Conservation (phyloP, 108 stramenopile genomes). For the Cyclotella kingstonii region DNA sequence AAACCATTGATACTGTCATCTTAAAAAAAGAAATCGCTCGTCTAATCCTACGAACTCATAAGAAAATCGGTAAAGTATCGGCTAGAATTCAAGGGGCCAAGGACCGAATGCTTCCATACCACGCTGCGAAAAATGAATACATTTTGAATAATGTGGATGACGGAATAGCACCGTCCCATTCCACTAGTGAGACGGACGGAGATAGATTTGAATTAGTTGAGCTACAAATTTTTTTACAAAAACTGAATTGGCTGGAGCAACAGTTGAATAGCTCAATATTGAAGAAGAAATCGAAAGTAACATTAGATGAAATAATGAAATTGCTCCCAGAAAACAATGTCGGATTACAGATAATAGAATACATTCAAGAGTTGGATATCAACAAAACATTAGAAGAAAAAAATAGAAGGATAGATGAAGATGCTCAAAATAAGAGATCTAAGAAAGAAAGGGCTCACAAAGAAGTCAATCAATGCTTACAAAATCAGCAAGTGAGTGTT, state of each 20-base stretch:
- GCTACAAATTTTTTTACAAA: slow-evolving; percentile 48
- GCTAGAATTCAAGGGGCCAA: slow-evolving; percentile 54
- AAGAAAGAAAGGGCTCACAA: slow-evolving; percentile 21
- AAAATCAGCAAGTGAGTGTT: slow-evolving; percentile 12
- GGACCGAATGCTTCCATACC: slow-evolving; percentile 51
- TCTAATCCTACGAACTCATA: slow-evolving; percentile 64
- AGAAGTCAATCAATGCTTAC: slow-evolving; percentile 2
- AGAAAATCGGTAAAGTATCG: slow-evolving; percentile 79
- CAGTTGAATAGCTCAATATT: slow-evolving; percentile 23
- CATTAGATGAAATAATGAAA: slow-evolving; percentile 16
- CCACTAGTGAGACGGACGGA: too few relatives aligned
- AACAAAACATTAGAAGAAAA: slow-evolving; percentile 50
- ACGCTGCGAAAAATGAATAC: slow-evolving; percentile 26
- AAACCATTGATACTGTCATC: too few relatives aligned
- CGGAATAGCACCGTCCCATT: too few relatives aligned
- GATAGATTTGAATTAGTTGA: slow-evolving; percentile 61
- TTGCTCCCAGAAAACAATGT: slow-evolving; percentile 41
- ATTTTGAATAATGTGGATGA: slow-evolving; percentile 30
- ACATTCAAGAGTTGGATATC: slow-evolving; percentile 62
- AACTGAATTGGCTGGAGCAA: slow-evolving; percentile 69
- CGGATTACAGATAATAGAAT: slow-evolving; percentile 44
- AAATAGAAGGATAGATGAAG: slow-evolving; percentile 54
- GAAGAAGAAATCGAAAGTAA: slow-evolving; percentile 27
- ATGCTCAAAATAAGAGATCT: slow-evolving; percentile 18
- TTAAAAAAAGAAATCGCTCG: slow-evolving; percentile 74